phyloP scores from a whole-genome alignment of 2,329 filamentous ascomycete species.

The Fusarium torulosum region DNA sequence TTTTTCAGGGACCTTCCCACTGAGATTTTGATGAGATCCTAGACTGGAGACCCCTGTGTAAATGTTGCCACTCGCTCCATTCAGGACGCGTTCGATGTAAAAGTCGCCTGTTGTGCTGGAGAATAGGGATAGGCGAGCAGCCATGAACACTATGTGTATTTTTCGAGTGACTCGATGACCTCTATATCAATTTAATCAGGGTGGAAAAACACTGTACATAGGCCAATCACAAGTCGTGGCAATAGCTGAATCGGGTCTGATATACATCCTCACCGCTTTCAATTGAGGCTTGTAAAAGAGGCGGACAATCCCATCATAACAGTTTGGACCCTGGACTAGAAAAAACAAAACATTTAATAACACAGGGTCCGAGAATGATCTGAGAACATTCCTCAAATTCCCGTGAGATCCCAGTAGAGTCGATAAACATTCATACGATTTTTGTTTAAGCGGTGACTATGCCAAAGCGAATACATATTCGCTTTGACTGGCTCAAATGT shows the following conservation, averaged over 20 bases:
- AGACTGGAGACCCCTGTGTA: conserved; percentile 19
- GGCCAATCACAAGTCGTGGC: conserved; percentile 9
- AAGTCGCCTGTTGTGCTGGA: conserved; percentile 39
- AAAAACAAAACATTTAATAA: conserved; percentile 16
- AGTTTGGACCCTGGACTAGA: conserved; percentile 13
- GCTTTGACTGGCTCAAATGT: conserved; percentile 31
- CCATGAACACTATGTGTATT: conserved; percentile 7
- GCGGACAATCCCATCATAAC: conserved; percentile 6
- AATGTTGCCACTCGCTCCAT: conserved; percentile 40
- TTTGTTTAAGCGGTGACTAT: conserved; percentile 36
- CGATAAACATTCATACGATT: conserved; percentile 34
- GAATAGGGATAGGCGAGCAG: not conserved
- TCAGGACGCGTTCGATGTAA: conserved; percentile 41
- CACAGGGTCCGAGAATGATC: conserved; percentile 37
- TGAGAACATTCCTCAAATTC: conserved; percentile 43
- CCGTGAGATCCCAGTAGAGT: conserved; percentile 39
- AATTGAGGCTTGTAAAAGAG: conserved; percentile 20
- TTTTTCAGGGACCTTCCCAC: conserved; percentile 6
- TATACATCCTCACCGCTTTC: conserved; percentile 42
- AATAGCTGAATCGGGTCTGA: conserved; percentile 21
- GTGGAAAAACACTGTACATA: conserved; percentile 8
- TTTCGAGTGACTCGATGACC: conserved; percentile 15
- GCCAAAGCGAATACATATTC: conserved; percentile 14
- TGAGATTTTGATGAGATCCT: conserved; percentile 27
- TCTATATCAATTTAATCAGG: conserved; percentile 27